phyloP scores from a whole-genome alignment of 192 early-diverging fungal genomes.

The Gonapodya sp. region DNA sequence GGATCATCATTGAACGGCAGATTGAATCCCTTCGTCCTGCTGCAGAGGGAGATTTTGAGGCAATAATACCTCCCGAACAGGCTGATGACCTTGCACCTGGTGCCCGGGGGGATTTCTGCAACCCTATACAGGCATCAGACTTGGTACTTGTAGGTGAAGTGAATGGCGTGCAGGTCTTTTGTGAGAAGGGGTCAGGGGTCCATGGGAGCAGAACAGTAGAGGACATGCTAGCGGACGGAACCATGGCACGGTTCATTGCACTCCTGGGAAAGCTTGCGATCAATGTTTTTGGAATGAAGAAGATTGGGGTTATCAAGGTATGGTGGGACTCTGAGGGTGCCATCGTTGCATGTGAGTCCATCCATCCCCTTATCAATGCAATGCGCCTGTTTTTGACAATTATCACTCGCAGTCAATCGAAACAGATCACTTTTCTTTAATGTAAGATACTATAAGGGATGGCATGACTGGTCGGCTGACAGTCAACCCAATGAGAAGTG shows the following conservation, averaged over 20 bases:
- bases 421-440: conserved; percentile 74
- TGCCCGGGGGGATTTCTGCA: background rate
- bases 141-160: background rate
- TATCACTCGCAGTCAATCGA: conserved; percentile 81
- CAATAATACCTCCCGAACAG: background rate
- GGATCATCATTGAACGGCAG: background rate
- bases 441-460: conserved; percentile 47
- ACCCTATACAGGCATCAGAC: background rate
- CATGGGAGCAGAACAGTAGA: background rate
- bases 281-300: conserved; percentile 53
- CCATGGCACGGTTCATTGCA: background rate
- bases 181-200: background rate
- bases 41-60: background rate
- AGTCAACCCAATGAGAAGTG: background rate
- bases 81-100: background rate
- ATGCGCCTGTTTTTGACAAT: too few relatives aligned
- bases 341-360: background rate
- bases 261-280: conserved; percentile 1
- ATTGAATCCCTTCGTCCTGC: background rate
- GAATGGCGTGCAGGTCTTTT: background rate
- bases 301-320: background rate
- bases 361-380: background rate
- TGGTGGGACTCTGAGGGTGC: conserved; percentile 42
- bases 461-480: background rate
- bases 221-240: background rate